These are phyloP conservation scores for Mortierella sp. DNA, from an alignment of 371 early-diverging fungal genomes.

Conservation along the genomic window DNA sequence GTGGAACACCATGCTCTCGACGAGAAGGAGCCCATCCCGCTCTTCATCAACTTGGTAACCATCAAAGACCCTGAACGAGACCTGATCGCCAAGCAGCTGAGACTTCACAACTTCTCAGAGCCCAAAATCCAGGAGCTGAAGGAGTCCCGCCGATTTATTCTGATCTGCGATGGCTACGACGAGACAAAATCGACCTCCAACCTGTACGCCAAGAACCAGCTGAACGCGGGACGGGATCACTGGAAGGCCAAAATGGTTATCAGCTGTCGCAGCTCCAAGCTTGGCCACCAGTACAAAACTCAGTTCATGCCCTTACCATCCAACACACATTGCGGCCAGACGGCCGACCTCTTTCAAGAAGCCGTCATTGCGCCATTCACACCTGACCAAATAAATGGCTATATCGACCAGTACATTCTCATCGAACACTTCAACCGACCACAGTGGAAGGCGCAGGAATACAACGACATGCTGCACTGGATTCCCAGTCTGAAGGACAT, in stretches of 20 bases:
- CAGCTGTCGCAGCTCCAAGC: conserved; percentile 14
- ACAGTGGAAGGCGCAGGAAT: conserved; percentile 7
- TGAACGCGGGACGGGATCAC: background rate
- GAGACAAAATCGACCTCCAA: background rate
- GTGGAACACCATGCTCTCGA: background rate
- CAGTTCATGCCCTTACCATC: conserved; percentile 3
- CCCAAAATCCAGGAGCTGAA: conserved; percentile 9
- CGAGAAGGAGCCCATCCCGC: conserved; percentile 10
- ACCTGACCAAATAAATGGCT: conserved; percentile 9
- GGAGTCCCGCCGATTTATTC: conserved; percentile 7
- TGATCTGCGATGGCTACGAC: conserved; percentile 30
- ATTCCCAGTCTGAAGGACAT: conserved; percentile 14
- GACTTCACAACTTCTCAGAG: background rate
- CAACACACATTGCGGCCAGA: background rate
- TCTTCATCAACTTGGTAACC: conserved; percentile 8
- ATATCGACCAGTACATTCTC: conserved; percentile 6
- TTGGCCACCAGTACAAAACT: background rate
- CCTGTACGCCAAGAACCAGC: background rate
- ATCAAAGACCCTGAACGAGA: background rate
- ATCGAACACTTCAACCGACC: background rate
- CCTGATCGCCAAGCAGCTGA: background rate
- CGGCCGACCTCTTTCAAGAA: conserved; percentile 4
- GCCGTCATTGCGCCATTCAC: conserved; percentile 15
- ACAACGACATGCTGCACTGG: background rate
- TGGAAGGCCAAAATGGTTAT: conserved; percentile 4